Conservation (phyloP, 2,329 filamentous ascomycete genomes). For the Colletotrichum lentis region DNA sequence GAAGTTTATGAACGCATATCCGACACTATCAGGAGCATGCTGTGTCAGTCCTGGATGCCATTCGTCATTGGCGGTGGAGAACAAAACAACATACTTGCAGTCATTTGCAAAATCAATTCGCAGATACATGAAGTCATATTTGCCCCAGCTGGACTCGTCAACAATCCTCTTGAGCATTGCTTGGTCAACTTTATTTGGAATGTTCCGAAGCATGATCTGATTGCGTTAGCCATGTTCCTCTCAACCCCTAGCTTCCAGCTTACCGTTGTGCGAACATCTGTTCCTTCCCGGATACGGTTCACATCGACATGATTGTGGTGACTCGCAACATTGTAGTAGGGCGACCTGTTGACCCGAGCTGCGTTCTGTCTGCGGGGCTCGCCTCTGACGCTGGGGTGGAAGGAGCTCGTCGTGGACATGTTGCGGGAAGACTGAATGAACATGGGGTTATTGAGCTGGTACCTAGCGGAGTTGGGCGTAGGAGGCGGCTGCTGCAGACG, state of each 20-base stretch:
- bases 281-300: conserved; percentile 67
- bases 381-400: conserved; percentile 45
- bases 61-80: neutral
- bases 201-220: conserved; percentile 95
- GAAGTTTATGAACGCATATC: conserved; percentile 98
- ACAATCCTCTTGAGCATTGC: conserved; percentile 79
- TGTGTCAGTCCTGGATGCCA: neutral
- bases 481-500: conserved; percentile 7
- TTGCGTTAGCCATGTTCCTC: neutral
- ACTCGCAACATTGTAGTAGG: conserved; percentile 57
- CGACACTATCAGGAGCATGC: conserved; percentile 68
- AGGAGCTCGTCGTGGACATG: neutral
- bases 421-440: conserved; percentile 36
- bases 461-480: conserved; percentile 10
- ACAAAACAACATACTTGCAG: conserved; percentile 74
- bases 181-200: conserved; percentile 88
- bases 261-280: conserved; percentile 79
- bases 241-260: conserved; percentile 40
- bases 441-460: conserved; percentile 40
- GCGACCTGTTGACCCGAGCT: conserved; percentile 54
- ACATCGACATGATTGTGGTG: conserved; percentile 71
- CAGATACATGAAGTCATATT: conserved; percentile 95
- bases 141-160: conserved; percentile 79
- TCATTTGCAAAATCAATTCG: conserved; percentile 88
- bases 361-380: conserved; percentile 60